Evolutionary conservation across 2,329 filamentous ascomycete genomes (phyloP).

Genomic region (Hyphodiscus sp.): DNA sequence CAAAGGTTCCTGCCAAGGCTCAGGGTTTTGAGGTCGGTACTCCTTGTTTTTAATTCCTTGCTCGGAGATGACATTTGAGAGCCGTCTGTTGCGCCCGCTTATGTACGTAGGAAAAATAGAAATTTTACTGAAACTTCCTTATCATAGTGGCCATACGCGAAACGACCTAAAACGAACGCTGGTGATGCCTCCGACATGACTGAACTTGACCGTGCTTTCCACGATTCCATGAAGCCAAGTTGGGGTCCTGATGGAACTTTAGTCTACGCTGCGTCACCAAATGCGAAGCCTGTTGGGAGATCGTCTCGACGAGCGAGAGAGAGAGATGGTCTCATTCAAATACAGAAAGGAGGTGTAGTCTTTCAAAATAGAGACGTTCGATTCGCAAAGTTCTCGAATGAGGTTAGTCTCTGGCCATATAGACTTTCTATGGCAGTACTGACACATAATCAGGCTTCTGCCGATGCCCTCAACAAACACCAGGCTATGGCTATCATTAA

Average conservation of each 20-base stretch:
- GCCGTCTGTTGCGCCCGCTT: constrained; percentile 28
- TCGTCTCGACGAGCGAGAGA: constrained; percentile 25
- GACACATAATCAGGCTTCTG: constrained; percentile 41
- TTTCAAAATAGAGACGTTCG: constrained; percentile 59
- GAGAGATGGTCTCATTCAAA: constrained; percentile 43
- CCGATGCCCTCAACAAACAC: constrained; percentile 49
- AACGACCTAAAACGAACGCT: constrained; percentile 63
- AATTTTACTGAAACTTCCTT: constrained; percentile 41
- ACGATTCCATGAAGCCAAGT: constrained; percentile 67
- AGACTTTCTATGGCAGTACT: constrained; percentile 9
- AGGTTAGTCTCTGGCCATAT: constrained; percentile 33
- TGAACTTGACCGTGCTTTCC: constrained; percentile 58
- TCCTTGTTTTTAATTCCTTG: constrained; percentile 27
- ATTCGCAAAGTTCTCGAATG: constrained; percentile 55
- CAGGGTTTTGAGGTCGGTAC: constrained; percentile 88
- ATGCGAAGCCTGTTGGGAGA: constrained; percentile 28
- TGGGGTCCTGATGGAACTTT: constrained; percentile 74
- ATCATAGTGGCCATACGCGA: constrained; percentile 78
- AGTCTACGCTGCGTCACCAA: constrained; percentile 50
- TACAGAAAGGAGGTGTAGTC: constrained; percentile 51
- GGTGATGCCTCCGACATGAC: constrained; percentile 56
- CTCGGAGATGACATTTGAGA: constrained; percentile 19
- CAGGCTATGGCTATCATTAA: constrained; percentile 48
- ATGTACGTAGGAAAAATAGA: constrained; percentile 31
- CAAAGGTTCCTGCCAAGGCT: constrained; percentile 48